These are phyloP conservation scores for Eucalyptus grandis DNA, from an alignment of 345 rosid genomes.

Conservation along the genomic window DNA sequence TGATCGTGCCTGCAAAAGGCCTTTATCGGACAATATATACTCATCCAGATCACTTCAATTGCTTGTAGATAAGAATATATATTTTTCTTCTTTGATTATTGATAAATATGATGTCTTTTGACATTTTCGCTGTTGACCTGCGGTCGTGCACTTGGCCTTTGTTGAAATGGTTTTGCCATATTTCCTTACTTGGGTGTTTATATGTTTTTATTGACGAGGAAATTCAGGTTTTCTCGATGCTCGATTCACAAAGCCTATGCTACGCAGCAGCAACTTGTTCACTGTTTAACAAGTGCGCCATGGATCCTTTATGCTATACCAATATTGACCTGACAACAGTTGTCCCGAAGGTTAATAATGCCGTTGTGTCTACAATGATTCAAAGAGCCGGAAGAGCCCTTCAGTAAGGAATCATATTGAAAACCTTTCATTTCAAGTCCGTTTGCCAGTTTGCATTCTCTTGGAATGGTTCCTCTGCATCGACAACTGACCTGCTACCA, in stretches of 20 bases:
- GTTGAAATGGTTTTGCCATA: not conserved
- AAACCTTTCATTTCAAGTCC: not conserved
- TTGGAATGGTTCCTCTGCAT: not conserved
- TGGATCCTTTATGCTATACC: slow-evolving; percentile 73
- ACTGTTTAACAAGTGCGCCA: slow-evolving; percentile 70
- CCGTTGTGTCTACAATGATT: slow-evolving; percentile 70
- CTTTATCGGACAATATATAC: not conserved
- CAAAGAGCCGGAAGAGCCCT: slow-evolving; percentile 81
- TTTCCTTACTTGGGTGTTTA: not conserved
- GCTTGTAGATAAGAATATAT: not conserved
- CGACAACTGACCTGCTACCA: not conserved
- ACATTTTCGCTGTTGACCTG: not conserved
- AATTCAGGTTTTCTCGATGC: slow-evolving; percentile 70
- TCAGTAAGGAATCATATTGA: slow-evolving; percentile 21
- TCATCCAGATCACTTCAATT: not conserved
- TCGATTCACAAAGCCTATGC: slow-evolving; percentile 74
- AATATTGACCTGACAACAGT: slow-evolving; percentile 65
- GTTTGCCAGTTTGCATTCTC: not conserved
- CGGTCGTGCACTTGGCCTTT: not conserved
- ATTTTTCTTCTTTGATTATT: not conserved
- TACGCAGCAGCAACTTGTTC: slow-evolving; percentile 71
- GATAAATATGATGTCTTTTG: not conserved
- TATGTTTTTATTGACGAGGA: not conserved
- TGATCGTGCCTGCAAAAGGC: not conserved
- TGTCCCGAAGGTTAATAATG: slow-evolving; percentile 53